A percentile compares a stretch with the other conserved stretches of the same genome.
Conservation (phyloP, 257 asterid species). For the Mitragyna speciosa region DNA sequence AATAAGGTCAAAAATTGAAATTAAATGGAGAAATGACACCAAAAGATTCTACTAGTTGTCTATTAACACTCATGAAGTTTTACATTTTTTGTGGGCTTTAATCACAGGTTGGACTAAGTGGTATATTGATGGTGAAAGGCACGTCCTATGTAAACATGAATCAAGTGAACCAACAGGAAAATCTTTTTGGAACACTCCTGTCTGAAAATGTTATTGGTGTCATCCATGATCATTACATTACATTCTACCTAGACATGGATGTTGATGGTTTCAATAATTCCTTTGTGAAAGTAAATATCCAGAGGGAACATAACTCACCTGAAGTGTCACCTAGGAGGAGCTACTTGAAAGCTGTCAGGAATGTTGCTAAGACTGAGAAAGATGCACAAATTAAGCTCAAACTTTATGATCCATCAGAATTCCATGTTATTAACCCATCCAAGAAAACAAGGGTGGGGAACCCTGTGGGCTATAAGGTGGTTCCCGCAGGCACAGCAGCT, state of each 20-base stretch:
- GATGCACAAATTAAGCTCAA: slow-evolving; percentile 79
- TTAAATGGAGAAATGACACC: not conserved
- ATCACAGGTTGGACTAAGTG: slow-evolving; percentile 74
- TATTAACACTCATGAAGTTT: not conserved
- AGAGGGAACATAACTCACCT: slow-evolving; percentile 49
- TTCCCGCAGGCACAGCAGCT: slow-evolving; percentile 87
- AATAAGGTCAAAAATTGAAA: not conserved
- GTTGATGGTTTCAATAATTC: slow-evolving; percentile 74
- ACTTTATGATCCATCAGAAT: slow-evolving; percentile 78
- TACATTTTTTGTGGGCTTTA: not conserved
- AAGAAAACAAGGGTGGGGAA: slow-evolving; percentile 72
- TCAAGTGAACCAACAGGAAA: slow-evolving; percentile 64
- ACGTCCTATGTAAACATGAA: slow-evolving; percentile 66
- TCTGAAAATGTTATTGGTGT: slow-evolving; percentile 86
- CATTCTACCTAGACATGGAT: slow-evolving; percentile 91
- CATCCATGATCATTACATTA: slow-evolving; percentile 85
- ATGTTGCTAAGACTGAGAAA: slow-evolving; percentile 78
- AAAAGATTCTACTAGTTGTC: not conserved
- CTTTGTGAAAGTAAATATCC: slow-evolving; percentile 78
- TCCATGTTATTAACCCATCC: slow-evolving; percentile 73
- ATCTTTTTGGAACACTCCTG: slow-evolving; percentile 68
- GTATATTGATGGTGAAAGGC: slow-evolving; percentile 90
- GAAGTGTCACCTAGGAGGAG: slow-evolving; percentile 74
- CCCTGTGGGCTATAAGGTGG: slow-evolving; percentile 81
- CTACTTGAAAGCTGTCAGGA: slow-evolving; percentile 70